Base-by-base conservation (phyloP, 345 rosid genomes). In the Hirschfeldia incana region DNA sequence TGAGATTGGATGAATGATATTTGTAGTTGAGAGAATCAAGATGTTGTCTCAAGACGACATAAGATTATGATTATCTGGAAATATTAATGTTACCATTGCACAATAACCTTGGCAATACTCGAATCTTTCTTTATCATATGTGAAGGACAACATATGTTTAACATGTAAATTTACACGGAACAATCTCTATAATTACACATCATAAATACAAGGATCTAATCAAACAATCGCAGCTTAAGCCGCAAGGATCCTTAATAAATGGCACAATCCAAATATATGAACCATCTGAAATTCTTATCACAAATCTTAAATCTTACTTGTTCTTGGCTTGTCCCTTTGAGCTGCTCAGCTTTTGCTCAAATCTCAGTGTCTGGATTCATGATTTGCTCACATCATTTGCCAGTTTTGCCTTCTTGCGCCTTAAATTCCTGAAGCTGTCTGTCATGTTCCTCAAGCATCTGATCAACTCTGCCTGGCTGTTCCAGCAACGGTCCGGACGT, bases 361-460 rank as follows among this genome's bases (percentile, higher is more conserved):
- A 0, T 29, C 32, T 29, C 32, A 29, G 32, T 29, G 46, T 8
- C 12, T 8, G 0, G 46, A 8, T 42, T 42, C 55, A 28, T 67
- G 37, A 21, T 67, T 21, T 12, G 39, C n/a, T 59, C n/a, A 17
- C 9, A 34, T 21, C 13, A 64, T n/a, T 28, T 60, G 13, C 33
- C 46, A 21, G 32, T 3, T 59, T 34, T 7, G 44, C 63, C 26
- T 37, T 42, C 5, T 10, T 3, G 55, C 10, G 15, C 6, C 21
- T 15, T 85, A 28, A 75, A 76, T 70, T 92, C 94, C 73, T 91
- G 90, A 49, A 94, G 78, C 78, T 83, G 85, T 4, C 84, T 83
- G 51, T 92, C 90, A 6, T 90, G 96, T 61, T 94, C 99, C 86
- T 86, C 90, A 8, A 89, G 90, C 96, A 90, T 88, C 73, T 90